A percentile compares a stretch with the other conserved stretches of the same genome.
These are phyloP conservation scores for Cercophora sp. DNA, from an alignment of 495 filamentous ascomycete species.

Conservation along the genomic window DNA sequence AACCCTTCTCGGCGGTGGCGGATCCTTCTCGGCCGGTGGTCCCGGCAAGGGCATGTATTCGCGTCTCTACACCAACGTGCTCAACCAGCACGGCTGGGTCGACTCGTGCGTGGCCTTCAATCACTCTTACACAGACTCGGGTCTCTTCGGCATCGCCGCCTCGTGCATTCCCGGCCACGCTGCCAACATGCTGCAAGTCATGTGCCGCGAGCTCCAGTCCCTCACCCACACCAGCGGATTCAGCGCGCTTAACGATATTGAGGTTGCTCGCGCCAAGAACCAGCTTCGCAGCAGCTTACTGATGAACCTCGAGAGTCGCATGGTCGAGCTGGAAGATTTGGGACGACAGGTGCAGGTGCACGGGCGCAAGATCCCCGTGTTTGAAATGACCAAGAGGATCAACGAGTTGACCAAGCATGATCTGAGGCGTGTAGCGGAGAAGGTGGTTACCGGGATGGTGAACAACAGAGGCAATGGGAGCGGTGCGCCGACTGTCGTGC, in stretches of 20 bases:
- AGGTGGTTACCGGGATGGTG: conserved; percentile 73
- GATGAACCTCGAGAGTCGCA: conserved; percentile 96
- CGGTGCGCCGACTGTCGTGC: conserved; percentile 88
- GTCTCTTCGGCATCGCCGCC: conserved; percentile 89
- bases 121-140: conserved; percentile 92
- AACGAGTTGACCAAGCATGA: conserved; percentile 77
- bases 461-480: conserved; percentile 73
- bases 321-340: conserved; percentile 98
- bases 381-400: conserved; percentile 89
- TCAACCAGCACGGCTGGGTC: conserved; percentile 96
- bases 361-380: conserved; percentile 81
- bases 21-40: conserved; percentile 95
- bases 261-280: conserved; percentile 97
- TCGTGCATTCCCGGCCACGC: conserved; percentile 75
- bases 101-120: conserved; percentile 95
- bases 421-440: conserved; percentile 75
- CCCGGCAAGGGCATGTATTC: conserved; percentile 99
- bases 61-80: conserved; percentile 91
- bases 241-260: conserved; percentile 62
- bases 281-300: conserved; percentile 85
- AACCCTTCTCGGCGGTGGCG: conserved; percentile 91
- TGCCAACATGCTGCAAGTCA: conserved; percentile 79
- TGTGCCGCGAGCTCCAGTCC: conserved; percentile 82
- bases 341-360: conserved; percentile 95
- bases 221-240: conserved; percentile 70